Percentiles rank a stretch among this genome's conserved stretches.
Conservation (phyloP, 164 flowering plant genomes). For the Vitis rupestris region DNA sequence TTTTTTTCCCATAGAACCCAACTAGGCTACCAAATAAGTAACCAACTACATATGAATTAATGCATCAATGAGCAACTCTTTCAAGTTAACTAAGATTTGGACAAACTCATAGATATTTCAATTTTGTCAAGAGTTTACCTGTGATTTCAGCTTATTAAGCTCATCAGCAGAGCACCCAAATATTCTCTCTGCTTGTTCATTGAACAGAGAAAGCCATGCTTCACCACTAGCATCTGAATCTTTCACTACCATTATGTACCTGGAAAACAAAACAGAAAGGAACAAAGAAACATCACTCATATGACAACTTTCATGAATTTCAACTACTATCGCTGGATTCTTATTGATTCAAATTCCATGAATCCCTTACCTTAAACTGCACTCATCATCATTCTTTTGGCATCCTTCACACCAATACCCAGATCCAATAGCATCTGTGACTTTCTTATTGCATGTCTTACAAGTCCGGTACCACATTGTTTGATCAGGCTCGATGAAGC, state of each 20-base stretch:
- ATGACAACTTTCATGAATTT: not conserved
- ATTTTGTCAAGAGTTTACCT: too few species aligned
- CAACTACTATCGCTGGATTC: not conserved
- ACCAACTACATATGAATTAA: too few species aligned
- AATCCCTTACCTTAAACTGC: conserved; percentile 60
- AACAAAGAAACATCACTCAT: not conserved
- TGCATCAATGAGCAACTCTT: too few species aligned
- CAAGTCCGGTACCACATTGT: conserved; percentile 98
- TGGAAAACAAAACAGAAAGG: conserved; percentile 18
- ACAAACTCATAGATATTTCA: too few species aligned
- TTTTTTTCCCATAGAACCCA: too few species aligned
- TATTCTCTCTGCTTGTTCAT: conserved; percentile 81
- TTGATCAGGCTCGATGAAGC: conserved; percentile 84
- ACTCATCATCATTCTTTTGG: conserved; percentile 61
- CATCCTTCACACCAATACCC: conserved; percentile 98
- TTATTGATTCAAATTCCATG: too few species aligned
- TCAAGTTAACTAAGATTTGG: too few species aligned
- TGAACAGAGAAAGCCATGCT: conserved; percentile 79
- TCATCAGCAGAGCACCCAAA: conserved; percentile 94
- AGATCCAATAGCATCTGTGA: conserved; percentile 82
- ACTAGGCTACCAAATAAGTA: too few species aligned
- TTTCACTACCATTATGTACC: conserved; percentile 72
- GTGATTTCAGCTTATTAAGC: conserved; percentile 62
- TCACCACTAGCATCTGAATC: too few species aligned
- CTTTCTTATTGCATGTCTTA: too few species aligned